These are phyloP conservation scores for Dittrichia graveolens DNA, from an alignment of 129 eudicot genomes.

Conservation along the genomic window DNA sequence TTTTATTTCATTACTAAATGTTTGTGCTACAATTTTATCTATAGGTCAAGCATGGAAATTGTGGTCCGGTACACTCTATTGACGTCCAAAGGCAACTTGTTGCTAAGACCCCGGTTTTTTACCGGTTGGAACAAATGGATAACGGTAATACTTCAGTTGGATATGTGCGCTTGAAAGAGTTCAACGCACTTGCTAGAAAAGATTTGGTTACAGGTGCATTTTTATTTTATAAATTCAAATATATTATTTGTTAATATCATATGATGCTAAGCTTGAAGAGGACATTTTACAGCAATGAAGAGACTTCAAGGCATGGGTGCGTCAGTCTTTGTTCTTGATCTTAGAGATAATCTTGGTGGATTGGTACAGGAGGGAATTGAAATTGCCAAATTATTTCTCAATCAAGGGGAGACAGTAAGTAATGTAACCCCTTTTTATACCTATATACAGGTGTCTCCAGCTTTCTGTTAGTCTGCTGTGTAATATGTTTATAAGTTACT, in stretches of 20 bases:
- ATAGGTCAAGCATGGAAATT: conserved; percentile 90
- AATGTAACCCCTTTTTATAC: conserved; percentile 5
- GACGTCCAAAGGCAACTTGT: conserved; percentile 76
- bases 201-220: conserved; percentile 80
- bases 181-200: conserved; percentile 92
- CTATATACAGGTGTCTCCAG: too few relatives aligned
- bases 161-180: conserved; percentile 89
- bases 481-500: too few relatives aligned
- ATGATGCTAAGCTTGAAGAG: not conserved
- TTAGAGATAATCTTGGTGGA: conserved; percentile 95
- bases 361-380: conserved; percentile 96
- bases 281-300: conserved; percentile 70
- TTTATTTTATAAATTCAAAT: not conserved
- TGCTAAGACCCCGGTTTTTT: conserved; percentile 91
- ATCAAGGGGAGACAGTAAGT: conserved; percentile 76
- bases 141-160: conserved; percentile 67
- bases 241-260: not conserved
- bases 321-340: conserved; percentile 78
- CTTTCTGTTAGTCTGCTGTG: too few relatives aligned
- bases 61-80: conserved; percentile 76
- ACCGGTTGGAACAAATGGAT: conserved; percentile 74
- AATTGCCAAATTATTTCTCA: conserved; percentile 83
- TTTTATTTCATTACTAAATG: not conserved
- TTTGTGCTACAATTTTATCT: not conserved
- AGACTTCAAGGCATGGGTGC: conserved; percentile 91